phyloP scores from a whole-genome alignment of 441 rosid genomes.

The Manihot esculenta region DNA sequence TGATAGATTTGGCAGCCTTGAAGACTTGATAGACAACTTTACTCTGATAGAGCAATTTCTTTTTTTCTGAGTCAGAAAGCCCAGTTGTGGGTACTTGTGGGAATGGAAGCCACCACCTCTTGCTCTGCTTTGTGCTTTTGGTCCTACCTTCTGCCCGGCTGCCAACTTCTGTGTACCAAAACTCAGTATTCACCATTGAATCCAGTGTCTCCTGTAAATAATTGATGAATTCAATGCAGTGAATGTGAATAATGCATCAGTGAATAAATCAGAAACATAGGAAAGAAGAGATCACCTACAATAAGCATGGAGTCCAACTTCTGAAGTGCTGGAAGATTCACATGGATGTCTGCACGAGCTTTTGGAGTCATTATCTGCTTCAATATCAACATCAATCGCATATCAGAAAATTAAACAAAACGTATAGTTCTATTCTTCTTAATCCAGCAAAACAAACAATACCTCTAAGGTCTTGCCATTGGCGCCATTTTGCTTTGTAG shows the following conservation, averaged over 20 bases:
- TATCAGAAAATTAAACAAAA: conserved; percentile 12
- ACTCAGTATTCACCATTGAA: conserved; percentile 83
- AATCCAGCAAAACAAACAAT: conserved; percentile 15
- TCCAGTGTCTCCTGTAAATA: conserved; percentile 72
- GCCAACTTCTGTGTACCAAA: conserved; percentile 86
- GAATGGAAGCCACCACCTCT: conserved; percentile 95
- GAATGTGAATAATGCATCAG: conserved; percentile 1
- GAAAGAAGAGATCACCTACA: conserved; percentile 49
- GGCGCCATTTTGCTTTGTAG: conserved; percentile 77
- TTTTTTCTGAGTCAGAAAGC: conserved; percentile 70
- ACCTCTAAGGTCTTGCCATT: conserved; percentile 89
- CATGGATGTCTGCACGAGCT: conserved; percentile 85
- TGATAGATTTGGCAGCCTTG: conserved; percentile 95
- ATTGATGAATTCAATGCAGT: conserved; percentile 5
- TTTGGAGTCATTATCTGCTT: conserved; percentile 94
- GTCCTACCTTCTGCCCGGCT: conserved; percentile 78
- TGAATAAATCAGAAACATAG: conserved; percentile 1
- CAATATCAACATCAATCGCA: conserved; percentile 25
- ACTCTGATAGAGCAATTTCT: conserved; percentile 54
- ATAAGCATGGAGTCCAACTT: conserved; percentile 92
- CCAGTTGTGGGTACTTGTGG: conserved; percentile 87
- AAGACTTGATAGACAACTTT: conserved; percentile 81
- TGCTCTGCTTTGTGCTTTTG: conserved; percentile 67
- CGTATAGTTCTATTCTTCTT: neutral
- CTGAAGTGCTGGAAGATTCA: conserved; percentile 96